Evolutionary conservation across 352 stramenopile species (phyloP).

Genomic region (Phytopythium chamaehyphon): DNA sequence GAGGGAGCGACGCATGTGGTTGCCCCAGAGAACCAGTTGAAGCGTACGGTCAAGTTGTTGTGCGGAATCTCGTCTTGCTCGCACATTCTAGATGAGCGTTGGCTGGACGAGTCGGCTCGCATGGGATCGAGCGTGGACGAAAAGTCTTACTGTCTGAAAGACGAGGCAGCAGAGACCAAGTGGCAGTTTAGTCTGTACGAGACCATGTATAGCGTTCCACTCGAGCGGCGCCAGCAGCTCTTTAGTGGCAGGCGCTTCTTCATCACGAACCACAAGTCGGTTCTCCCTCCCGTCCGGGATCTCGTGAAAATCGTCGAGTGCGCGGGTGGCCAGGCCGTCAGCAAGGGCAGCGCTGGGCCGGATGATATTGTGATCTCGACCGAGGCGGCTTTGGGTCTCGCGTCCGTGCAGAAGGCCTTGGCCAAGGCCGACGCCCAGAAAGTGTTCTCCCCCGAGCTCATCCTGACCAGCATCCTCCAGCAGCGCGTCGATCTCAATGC

Average conservation of each 20-base stretch:
- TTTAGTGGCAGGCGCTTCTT: slow-evolving; percentile 30
- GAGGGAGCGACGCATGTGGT: slow-evolving; percentile 46
- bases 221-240: slow-evolving; percentile 22
- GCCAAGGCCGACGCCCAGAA: slow-evolving; percentile 15
- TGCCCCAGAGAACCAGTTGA: slow-evolving; percentile 33
- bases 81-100: slow-evolving; percentile 44
- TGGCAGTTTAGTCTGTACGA: slow-evolving; percentile 42
- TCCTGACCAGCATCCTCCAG: slow-evolving; percentile 39
- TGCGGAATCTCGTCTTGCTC: slow-evolving; percentile 50
- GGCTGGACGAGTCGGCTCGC: slow-evolving; percentile 39
- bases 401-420: slow-evolving; percentile 37
- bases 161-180: slow-evolving; percentile 38
- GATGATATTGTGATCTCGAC: slow-evolving; percentile 44
- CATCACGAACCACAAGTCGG: slow-evolving; percentile 53
- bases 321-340: slow-evolving; percentile 29
- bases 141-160: slow-evolving; percentile 30
- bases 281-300: slow-evolving; percentile 39
- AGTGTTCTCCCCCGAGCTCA: slow-evolving; percentile 43
- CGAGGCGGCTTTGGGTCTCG: slow-evolving; percentile 21
- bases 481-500: slow-evolving; percentile 32
- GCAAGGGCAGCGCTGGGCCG: slow-evolving; percentile 24
- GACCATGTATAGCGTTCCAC: slow-evolving; percentile 37
- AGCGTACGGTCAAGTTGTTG: slow-evolving; percentile 57
- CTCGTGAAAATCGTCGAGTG: slow-evolving; percentile 51
- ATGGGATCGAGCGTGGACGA: slow-evolving; percentile 25